Evolutionary conservation across 352 stramenopile species (phyloP), one percentile per base, ranked within the genome.

Genomic region (Phytophthora pisi): DNA sequence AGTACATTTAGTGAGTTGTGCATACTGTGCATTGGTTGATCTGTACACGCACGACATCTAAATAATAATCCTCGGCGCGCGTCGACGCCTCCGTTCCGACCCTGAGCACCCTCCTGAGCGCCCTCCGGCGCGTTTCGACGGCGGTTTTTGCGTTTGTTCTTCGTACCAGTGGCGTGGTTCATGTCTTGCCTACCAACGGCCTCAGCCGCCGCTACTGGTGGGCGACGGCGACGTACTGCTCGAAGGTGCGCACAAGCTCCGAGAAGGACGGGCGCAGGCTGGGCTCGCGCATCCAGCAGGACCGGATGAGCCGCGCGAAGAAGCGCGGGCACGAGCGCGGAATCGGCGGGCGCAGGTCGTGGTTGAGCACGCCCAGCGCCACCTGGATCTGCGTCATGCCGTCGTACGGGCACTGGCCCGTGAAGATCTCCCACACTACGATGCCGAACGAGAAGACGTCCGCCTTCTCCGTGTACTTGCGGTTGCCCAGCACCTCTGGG

Each of bases 401-500:
- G 49, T 96, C 88, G 64, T 97, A 97, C 31, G 93, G 93, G 55
- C 93, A 96, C 36, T 79, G 73, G n/a, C 87, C 77, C 30, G 90
- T 92, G 70, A 96, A 96, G 51, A 97, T 97, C 66, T 98, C 92
- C 93, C 93, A 98, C 57, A 98, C 79, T 23, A 98, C 95, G 46
- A 98, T 97, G 38, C 81, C 92, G 68, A 98, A 97, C 46, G 89
- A 97, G 64, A 95, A 98, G 51, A 98, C 92, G 64, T 98, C 92
- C 3, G 91, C 92, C 66, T 98, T 97, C 64, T 98, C 92, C 18
- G 91, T 97, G 80, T 98, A 98, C 66, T 95, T 93, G 57, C 90
- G 77, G 64, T 92, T 96, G 53, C 91, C 90, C 31, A 98, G 77
- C 43, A 97, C 91, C 50, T 97, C 85, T 0, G 87, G 88, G 8